Conservation (phyloP, 2,329 filamentous ascomycete species). For the Podosphaera aphanis region DNA sequence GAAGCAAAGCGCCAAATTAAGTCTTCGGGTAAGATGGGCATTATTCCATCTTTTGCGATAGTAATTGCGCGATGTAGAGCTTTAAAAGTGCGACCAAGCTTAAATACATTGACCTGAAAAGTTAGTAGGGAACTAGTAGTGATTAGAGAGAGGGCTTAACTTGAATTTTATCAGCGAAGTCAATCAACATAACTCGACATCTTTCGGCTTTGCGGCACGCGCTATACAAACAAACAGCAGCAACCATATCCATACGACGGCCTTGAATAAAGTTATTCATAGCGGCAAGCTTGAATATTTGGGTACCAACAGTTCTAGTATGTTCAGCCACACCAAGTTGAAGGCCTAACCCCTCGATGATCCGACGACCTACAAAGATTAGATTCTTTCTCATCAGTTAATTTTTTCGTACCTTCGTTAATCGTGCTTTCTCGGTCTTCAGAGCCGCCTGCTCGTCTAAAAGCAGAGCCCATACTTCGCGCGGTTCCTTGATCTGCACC, state of each 20-base stretch:
- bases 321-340: conserved; percentile 36
- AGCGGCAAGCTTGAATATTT: conserved; percentile 55
- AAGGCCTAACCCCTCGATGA: conserved; percentile 38
- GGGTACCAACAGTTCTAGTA: conserved; percentile 39
- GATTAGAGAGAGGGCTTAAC: conserved; percentile 14
- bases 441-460: conserved; percentile 32
- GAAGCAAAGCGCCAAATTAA: conserved; percentile 78
- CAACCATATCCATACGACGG: conserved; percentile 61
- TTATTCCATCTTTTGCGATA: conserved; percentile 39
- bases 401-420: conserved; percentile 19
- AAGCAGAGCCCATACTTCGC: conserved; percentile 33
- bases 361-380: conserved; percentile 17
- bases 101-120: conserved; percentile 61
- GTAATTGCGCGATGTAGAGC: conserved; percentile 49
- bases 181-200: conserved; percentile 81
- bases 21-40: conserved; percentile 63
- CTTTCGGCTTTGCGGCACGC: conserved; percentile 58
- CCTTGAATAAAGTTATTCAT: conserved; percentile 65
- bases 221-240: conserved; percentile 76
- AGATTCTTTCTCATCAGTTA: not conserved
- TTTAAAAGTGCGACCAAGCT: conserved; percentile 76
- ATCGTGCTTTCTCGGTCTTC: conserved; percentile 36
- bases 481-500: conserved; percentile 51
- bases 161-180: conserved; percentile 64
- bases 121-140: conserved; percentile 8